Percentiles rank a stretch among this genome's conserved stretches.
Evolutionary conservation across 2,329 filamentous ascomycete species (phyloP).

Genomic region (Colletotrichum sp.): DNA sequence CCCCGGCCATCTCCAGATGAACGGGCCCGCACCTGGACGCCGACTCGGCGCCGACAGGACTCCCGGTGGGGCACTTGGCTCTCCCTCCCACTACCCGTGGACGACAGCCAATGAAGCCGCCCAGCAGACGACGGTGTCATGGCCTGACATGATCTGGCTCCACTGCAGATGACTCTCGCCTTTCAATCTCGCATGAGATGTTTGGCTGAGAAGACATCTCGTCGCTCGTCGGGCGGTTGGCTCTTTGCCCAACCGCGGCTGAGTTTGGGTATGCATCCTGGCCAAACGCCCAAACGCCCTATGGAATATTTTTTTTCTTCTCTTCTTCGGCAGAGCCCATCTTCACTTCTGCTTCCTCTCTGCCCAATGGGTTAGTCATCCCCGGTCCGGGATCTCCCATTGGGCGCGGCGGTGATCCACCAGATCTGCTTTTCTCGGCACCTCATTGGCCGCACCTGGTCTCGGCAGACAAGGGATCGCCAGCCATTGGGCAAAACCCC

Average conservation of each 20-base stretch:
- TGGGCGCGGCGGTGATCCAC: not conserved
- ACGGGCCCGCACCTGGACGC: not conserved
- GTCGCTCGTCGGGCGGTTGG: not conserved
- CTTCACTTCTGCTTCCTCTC: not conserved
- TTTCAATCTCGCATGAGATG: not conserved
- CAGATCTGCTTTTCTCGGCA: not conserved
- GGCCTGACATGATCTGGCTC: not conserved
- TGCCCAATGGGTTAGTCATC: not conserved
- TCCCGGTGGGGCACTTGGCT: not conserved
- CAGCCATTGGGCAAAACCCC: not conserved
- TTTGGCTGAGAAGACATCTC: not conserved
- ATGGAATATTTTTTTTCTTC: not conserved
- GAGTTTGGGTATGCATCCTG: not conserved
- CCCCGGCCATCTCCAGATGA: not conserved
- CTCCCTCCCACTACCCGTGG: not conserved
- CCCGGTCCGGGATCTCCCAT: not conserved
- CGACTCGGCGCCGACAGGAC: constrained; percentile 3
- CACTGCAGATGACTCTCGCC: not conserved
- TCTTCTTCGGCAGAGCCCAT: not conserved
- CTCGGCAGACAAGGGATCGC: not conserved
- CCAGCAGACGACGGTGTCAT: not conserved
- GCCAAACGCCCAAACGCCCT: not conserved
- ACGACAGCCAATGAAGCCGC: not conserved
- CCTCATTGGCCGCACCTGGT: not conserved
- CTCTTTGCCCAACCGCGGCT: not conserved